A percentile compares a stretch with the other conserved stretches of the same genome.
These are phyloP conservation scores for sunflower (Helianthus annuus) DNA, from an alignment of 129 eudicot species.

Conservation along the genomic window HanXRQr2.0-SUNRISE NC_035434.2:14698729-14699228, in stretches of 20 bases:
- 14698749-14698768: constrained; percentile 19
- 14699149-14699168: neutral
- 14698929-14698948: constrained; percentile 19
- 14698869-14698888: constrained; percentile 52
- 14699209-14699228: neutral
- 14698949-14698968: constrained; percentile 37
- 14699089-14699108: constrained; percentile 15
- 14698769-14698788: constrained; percentile 18
- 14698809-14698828: constrained; percentile 48
- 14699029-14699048: constrained; percentile 56
- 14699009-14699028: constrained; percentile 66
- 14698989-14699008: constrained; percentile 48
- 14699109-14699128: constrained; percentile 11
- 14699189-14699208: neutral
- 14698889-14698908: neutral
- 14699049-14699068: constrained; percentile 55
- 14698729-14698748: constrained; percentile 13
- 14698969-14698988: constrained; percentile 61
- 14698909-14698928: constrained; percentile 9
- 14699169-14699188: neutral
- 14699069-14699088: constrained; percentile 28
- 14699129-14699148: neutral
- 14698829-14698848: constrained; percentile 58
- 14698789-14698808: constrained; percentile 8
- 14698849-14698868: constrained; percentile 58